Evolutionary conservation across 1,284 basidiomycete genomes (phyloP).

Genomic region (Microbotryum violaceum): DNA sequence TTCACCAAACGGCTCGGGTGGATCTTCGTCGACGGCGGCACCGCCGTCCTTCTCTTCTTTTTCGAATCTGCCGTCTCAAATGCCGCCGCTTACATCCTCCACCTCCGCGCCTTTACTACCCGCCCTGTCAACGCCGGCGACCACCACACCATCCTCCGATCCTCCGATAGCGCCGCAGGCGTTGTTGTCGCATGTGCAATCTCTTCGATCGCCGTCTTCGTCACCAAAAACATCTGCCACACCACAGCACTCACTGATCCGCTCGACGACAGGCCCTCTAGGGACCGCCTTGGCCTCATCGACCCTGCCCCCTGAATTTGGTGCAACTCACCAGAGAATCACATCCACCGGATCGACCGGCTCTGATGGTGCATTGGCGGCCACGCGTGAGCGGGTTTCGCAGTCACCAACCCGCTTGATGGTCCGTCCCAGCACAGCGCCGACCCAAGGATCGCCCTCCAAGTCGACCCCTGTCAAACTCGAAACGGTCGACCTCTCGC

Average conservation of each 20-base stretch:
- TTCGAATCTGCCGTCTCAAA: conserved; percentile 4
- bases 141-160: conserved; percentile 8
- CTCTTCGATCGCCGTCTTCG: conserved; percentile 18
- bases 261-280: conserved; percentile 2
- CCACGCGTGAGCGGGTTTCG: no score
- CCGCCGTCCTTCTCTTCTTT: conserved; percentile 1
- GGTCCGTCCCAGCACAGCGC: no score
- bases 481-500: conserved; percentile 70
- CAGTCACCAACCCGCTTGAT: no score
- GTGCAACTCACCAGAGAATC: conserved; percentile 18
- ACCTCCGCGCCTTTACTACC: not conserved
- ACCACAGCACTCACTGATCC: conserved; percentile 12
- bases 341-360: conserved; percentile 11
- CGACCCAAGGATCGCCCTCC: no score
- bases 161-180: conserved; percentile 26
- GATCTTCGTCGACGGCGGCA: not conserved
- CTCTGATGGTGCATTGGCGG: not conserved
- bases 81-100: not conserved
- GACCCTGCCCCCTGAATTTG: not conserved
- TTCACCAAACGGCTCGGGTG: not conserved
- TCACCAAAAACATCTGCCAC: conserved; percentile 17
- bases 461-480: conserved; percentile 8
- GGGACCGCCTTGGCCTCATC: not conserved
- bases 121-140: not conserved
- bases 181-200: conserved; percentile 23